Percentiles rank a stretch among this genome's conserved stretches.
These are phyloP conservation scores for Talaromyces liani DNA, from an alignment of 495 filamentous ascomycete genomes.

Conservation along the genomic window DNA sequence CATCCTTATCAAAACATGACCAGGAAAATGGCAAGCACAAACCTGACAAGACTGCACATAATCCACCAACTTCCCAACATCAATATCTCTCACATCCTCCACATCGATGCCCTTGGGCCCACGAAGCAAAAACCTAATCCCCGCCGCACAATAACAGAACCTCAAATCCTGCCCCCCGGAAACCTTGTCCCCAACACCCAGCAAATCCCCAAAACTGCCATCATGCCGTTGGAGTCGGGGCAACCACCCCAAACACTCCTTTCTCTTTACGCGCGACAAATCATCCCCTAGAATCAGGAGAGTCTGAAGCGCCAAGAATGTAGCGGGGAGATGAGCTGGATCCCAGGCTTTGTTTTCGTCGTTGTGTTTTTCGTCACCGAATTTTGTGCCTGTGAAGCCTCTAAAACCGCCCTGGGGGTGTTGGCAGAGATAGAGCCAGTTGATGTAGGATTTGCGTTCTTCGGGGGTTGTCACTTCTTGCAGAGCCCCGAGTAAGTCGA, in stretches of 20 bases:
- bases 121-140: constrained; percentile 74
- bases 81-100: constrained; percentile 61
- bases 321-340: constrained; percentile 76
- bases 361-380: constrained; percentile 36
- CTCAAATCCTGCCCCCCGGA: constrained; percentile 77
- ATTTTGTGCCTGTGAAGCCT: constrained; percentile 63
- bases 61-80: constrained; percentile 57
- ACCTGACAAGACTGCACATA: constrained; percentile 70
- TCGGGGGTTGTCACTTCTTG: constrained; percentile 43
- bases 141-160: constrained; percentile 75
- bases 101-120: constrained; percentile 46
- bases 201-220: constrained; percentile 85
- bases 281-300: constrained; percentile 72
- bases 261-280: constrained; percentile 57
- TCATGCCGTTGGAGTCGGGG: constrained; percentile 68
- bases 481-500: constrained; percentile 70
- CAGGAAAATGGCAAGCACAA: constrained; percentile 11
- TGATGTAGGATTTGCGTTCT: constrained; percentile 52
- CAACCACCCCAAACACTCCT: constrained; percentile 65
- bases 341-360: constrained; percentile 55
- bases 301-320: constrained; percentile 74
- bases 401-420: constrained; percentile 71
- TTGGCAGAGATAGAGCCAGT: constrained; percentile 73
- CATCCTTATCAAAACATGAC: not conserved
- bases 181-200: constrained; percentile 52